A percentile compares a stretch with the other conserved stretches of the same genome.
phyloP scores from a whole-genome alignment of 768 basidiomycete species.

The Leucosporidium creatinivorum region DNA sequence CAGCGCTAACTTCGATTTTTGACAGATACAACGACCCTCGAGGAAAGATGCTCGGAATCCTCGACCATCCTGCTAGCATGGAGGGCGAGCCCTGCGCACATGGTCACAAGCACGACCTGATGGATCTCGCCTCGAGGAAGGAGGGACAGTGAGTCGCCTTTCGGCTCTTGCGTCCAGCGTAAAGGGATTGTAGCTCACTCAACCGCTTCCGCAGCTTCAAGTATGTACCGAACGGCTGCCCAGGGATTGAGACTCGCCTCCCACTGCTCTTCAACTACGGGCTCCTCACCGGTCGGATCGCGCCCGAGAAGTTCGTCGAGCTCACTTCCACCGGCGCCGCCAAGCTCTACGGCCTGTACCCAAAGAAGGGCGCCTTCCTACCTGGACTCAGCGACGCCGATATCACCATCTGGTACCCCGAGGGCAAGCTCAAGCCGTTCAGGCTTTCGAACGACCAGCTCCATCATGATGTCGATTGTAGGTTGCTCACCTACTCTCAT shows the following conservation, averaged over 20 bases:
- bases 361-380: constrained; percentile 5
- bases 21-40: constrained; percentile 32
- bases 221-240: background rate
- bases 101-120: background rate
- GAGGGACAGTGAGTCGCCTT: background rate
- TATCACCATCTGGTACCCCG: background rate
- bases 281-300: constrained; percentile 32
- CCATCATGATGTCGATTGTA: background rate
- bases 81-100: background rate
- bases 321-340: constrained; percentile 42
- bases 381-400: background rate
- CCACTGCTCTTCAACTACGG: constrained; percentile 2
- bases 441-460: background rate
- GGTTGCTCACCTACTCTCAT: background rate
- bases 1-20: constrained; percentile 21
- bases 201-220: constrained; percentile 31
- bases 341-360: constrained; percentile 42
- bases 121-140: background rate
- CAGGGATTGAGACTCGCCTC: background rate
- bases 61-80: background rate
- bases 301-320: constrained; percentile 41
- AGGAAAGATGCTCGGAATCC: constrained; percentile 37
- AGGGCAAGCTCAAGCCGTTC: constrained; percentile 1
- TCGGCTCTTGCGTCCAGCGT: constrained; percentile 5
- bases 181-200: constrained; percentile 36